phyloP scores from a whole-genome alignment of 306 rosid genomes.

The Gillenia trifoliata region DNA sequence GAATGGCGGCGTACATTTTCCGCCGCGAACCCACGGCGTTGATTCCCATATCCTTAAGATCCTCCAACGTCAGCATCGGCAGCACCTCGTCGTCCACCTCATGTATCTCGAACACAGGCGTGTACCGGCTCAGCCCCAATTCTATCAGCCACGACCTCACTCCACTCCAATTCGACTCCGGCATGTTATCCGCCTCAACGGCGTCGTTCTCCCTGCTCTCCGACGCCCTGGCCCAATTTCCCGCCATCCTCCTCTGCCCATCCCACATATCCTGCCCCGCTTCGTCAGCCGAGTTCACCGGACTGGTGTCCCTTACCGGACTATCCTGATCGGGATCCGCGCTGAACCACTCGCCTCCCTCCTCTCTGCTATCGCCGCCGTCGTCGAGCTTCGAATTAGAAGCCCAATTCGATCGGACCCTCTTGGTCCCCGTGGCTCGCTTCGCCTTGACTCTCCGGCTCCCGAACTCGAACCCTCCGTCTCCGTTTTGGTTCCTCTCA shows the following conservation, averaged over 20 bases:
- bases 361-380: slow-evolving; percentile 26
- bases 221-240: slow-evolving; percentile 31
- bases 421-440: slow-evolving; percentile 45
- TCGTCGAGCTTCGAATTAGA: slow-evolving; percentile 29
- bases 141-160: slow-evolving; percentile 58
- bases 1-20: slow-evolving; percentile 62
- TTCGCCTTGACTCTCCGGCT: slow-evolving; percentile 39
- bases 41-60: slow-evolving; percentile 76
- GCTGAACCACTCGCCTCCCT: slow-evolving; percentile 29
- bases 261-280: slow-evolving; percentile 35
- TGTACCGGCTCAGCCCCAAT: slow-evolving; percentile 60
- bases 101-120: slow-evolving; percentile 69
- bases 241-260: slow-evolving; percentile 13
- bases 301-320: slow-evolving; percentile 33
- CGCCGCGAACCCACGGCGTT: slow-evolving; percentile 71
- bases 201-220: slow-evolving; percentile 36
- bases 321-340: slow-evolving; percentile 39
- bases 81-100: slow-evolving; percentile 71
- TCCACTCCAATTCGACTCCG: slow-evolving; percentile 45
- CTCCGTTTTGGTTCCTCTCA: slow-evolving; percentile 27
- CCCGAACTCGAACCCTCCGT: slow-evolving; percentile 30
- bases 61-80: slow-evolving; percentile 72
- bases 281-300: slow-evolving; percentile 35
- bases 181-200: slow-evolving; percentile 17
- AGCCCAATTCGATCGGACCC: slow-evolving; percentile 43